A percentile compares a stretch with the other conserved stretches of the same genome.
phyloP scores from a whole-genome alignment of 2,329 filamentous ascomycete genomes.

The Uncinocarpus reesii region DNA sequence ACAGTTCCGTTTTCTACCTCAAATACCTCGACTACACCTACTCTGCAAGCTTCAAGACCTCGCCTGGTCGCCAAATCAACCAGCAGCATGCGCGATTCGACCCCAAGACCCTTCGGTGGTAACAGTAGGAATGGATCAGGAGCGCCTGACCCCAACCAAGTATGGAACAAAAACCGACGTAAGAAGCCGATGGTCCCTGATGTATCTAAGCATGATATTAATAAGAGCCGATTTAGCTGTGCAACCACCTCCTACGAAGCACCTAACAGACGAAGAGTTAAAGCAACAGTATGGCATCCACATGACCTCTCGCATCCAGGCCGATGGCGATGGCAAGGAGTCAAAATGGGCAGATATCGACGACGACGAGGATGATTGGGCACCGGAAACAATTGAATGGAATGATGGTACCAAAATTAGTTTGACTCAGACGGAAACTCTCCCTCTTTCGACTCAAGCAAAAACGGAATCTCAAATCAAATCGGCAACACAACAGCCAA shows the following conservation, averaged over 20 bases:
- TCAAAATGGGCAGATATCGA: constrained; percentile 61
- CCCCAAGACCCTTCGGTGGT: constrained; percentile 40
- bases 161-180: constrained; percentile 61
- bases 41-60: constrained; percentile 42
- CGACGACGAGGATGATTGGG: constrained; percentile 59
- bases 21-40: constrained; percentile 30
- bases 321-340: constrained; percentile 52
- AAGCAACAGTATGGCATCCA: constrained; percentile 61
- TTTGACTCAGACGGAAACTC: constrained; percentile 39
- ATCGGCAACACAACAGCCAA: background rate
- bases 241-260: constrained; percentile 49
- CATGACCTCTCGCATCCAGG: constrained; percentile 53
- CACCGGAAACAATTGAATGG: constrained; percentile 58
- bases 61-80: constrained; percentile 55
- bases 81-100: constrained; percentile 41
- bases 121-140: constrained; percentile 38
- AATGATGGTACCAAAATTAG: constrained; percentile 59
- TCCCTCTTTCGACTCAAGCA: constrained; percentile 18
- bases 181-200: constrained; percentile 20
- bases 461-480: constrained; percentile 19
- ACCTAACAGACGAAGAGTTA: constrained; percentile 57
- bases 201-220: background rate
- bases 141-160: constrained; percentile 56
- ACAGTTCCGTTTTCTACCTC: constrained; percentile 31
- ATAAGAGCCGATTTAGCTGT: constrained; percentile 34